Conservation (phyloP, 768 basidiomycete genomes). For the Lactarius trivialis region DNA sequence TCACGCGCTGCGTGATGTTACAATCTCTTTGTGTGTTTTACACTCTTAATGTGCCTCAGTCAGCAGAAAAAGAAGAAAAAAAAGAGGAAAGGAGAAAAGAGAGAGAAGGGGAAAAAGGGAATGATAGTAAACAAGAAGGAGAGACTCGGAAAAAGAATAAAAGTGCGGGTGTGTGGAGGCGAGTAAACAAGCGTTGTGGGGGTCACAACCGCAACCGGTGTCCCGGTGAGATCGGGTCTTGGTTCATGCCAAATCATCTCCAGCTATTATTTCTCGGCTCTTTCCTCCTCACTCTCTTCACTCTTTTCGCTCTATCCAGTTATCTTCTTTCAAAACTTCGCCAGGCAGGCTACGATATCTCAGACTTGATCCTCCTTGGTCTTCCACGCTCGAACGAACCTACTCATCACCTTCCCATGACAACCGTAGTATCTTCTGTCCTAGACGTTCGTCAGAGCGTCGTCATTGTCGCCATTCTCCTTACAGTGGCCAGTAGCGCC, state of each 20-base stretch:
- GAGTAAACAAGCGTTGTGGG: conserved; percentile 1
- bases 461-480: conserved; percentile 41
- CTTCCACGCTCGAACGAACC: conserved; percentile 33
- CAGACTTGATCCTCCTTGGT: conserved; percentile 58
- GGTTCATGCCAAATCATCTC: conserved; percentile 48
- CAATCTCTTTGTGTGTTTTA: conserved; percentile 5
- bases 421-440: conserved; percentile 10
- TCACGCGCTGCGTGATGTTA: conserved; percentile 29
- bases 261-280: conserved; percentile 53
- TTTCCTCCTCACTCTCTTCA: conserved; percentile 40
- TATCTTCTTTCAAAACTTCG: conserved; percentile 40
- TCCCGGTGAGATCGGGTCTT: conserved; percentile 2
- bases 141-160: conserved; percentile 18
- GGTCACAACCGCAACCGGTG: conserved; percentile 11
- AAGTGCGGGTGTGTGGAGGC: conserved; percentile 1
- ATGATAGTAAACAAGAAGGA: conserved; percentile 22
- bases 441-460: conserved; percentile 32
- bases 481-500: conserved; percentile 43
- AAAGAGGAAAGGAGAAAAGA: conserved; percentile 27
- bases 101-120: conserved; percentile 12
- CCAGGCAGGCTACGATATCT: conserved; percentile 51
- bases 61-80: conserved; percentile 13
- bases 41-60: not conserved
- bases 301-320: conserved; percentile 42
- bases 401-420: conserved; percentile 12